phyloP scores from a whole-genome alignment of 257 asterid species.

The Cinchona pubescens region DNA sequence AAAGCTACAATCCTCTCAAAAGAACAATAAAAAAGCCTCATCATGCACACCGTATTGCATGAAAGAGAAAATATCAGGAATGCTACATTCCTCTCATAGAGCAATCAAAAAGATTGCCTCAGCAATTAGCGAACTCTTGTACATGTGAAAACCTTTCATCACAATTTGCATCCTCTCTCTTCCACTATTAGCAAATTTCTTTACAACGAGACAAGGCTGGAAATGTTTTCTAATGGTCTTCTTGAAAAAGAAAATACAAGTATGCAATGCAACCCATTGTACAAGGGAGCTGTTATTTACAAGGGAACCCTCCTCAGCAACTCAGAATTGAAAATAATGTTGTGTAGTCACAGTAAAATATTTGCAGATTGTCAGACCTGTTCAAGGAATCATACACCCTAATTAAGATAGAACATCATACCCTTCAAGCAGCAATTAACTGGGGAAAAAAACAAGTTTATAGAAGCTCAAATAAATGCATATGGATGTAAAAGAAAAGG shows the following conservation, averaged over 20 bases:
- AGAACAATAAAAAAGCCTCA: neutral
- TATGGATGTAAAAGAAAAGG: neutral
- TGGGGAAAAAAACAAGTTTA: neutral
- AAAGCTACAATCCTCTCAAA: neutral
- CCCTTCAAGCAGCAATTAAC: neutral
- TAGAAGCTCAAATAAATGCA: neutral
- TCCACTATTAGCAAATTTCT: neutral
- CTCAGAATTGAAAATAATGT: neutral
- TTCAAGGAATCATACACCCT: neutral
- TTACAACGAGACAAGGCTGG: neutral
- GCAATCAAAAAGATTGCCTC: neutral
- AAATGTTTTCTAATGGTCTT: neutral
- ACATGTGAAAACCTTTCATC: neutral
- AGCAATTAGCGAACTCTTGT: neutral
- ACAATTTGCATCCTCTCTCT: neutral
- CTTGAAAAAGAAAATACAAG: neutral
- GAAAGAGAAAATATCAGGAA: neutral
- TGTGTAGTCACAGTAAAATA: neutral
- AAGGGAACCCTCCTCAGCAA: neutral
- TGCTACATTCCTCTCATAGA: neutral
- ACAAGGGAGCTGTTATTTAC: neutral
- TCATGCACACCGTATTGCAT: too few relatives aligned
- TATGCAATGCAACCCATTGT: neutral
- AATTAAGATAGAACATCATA: neutral
- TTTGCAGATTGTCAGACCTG: conserved; percentile 15